phyloP scores from a whole-genome alignment of 805 yeast species.

The Pichia membranifaciens region DNA sequence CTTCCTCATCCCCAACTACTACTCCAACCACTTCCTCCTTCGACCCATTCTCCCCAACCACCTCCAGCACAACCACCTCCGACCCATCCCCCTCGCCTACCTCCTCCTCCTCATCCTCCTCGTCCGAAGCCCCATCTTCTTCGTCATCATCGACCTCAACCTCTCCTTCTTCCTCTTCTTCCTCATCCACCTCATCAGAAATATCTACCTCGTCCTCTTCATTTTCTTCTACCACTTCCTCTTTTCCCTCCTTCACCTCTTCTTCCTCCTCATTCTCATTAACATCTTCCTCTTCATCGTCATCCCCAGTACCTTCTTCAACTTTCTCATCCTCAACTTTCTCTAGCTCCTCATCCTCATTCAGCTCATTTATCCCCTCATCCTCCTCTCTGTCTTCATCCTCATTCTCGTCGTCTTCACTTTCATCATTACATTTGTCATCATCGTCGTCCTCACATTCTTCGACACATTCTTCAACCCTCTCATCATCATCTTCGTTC shows the following conservation, averaged over 20 bases:
- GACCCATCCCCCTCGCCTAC: conserved; percentile 3
- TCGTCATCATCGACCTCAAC: conserved; percentile 7
- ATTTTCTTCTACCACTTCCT: conserved; percentile 7
- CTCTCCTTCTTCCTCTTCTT: conserved; percentile 5
- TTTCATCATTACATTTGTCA: conserved; percentile 8
- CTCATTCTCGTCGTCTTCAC: conserved; percentile 8
- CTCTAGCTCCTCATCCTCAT: conserved; percentile 5
- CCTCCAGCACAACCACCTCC: neutral
- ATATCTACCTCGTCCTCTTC: conserved; percentile 23
- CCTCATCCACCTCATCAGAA: conserved; percentile 16
- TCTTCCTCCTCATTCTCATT: neutral
- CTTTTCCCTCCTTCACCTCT: neutral
- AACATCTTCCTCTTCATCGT: conserved; percentile 4
- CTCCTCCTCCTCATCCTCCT: conserved; percentile 10
- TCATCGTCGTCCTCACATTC: conserved; percentile 9
- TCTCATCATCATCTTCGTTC: conserved; percentile 7
- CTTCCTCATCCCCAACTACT: conserved; percentile 7
- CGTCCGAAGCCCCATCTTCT: conserved; percentile 6
- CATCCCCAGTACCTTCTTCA: conserved; percentile 1
- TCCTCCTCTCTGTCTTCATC: conserved; percentile 6
- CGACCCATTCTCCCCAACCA: conserved; percentile 5
- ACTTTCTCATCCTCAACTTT: conserved; percentile 9
- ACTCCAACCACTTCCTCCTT: conserved; percentile 5
- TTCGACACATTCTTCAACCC: conserved; percentile 4
- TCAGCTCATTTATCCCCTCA: conserved; percentile 1